Evolutionary conservation across 2,329 filamentous ascomycete genomes (phyloP), one percentile per base, ranked within the genome.

Genomic region (Chrysoporthe deuterocubensis): DNA sequence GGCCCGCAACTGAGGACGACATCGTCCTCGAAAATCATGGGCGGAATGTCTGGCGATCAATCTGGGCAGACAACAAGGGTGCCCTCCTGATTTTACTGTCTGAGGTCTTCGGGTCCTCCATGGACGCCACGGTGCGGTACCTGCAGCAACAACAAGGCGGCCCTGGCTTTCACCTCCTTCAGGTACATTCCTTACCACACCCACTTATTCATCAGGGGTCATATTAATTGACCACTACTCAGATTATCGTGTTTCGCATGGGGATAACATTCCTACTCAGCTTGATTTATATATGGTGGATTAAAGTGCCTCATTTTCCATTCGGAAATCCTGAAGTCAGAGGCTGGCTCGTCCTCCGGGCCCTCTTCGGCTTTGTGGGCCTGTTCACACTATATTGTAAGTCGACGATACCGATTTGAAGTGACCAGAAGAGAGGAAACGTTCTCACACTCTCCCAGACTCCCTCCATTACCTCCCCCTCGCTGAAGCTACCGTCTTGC

Each of bases 401-500:
- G 67, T 56, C 46, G 26, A 32, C 8, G 8, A 4, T 8, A 21
- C n/a, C 6, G 8, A 3, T 18, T 3, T 6, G 8, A 2, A 21
- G 16, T 8, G 26, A 43, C 13, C 2, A 18, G 18, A 1, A 11
- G 18, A 16, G 4, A 11, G 37, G 5, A 5, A 4, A 18, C 21
- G n/a, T 8, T 0, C 37, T 50, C 14, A 61, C 40, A 9, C 42
- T 16, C 3, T n/a, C 1, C 8, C 85, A 80, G 78, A 82, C 43
- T 79, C 79, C 0, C 75, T 81, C 0, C 83, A 90, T 34, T 94
- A 93, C 71, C 85, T 96, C 0, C 90, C 92, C 1, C 83, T 96
- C 1, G 89, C 91, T 1, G 92, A 96, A 75, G 90, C 92, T 1
- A 93, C 90, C 0, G 91, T 94, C 34, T 89, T 96, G 44, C 93